Evolutionary conservation across 352 stramenopile species (phyloP), one percentile per base, ranked within the genome.

Genomic region (Globisporangium alternatum): DNA sequence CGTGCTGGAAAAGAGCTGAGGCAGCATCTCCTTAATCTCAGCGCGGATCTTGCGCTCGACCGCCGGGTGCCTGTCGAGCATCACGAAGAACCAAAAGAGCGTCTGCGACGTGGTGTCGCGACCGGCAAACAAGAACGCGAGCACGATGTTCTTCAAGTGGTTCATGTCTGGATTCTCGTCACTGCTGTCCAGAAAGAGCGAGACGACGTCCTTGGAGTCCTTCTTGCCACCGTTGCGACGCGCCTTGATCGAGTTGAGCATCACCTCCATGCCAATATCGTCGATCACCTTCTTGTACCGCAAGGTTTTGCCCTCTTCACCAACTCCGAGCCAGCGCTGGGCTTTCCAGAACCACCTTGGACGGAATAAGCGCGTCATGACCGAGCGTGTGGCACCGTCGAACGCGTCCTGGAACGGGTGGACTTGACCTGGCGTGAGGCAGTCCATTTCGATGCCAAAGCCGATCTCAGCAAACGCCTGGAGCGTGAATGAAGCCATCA

Each of bases 61-160:
- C 3, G 76, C 3, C 7, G 78, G 80, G 30, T 93, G 71, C 5
- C 71, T 67, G 28, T 56, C 76, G 2, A 96, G 65, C 13, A 77
- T 76, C 45, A 85, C 81, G 33, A 96, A 81, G 45, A 90, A 83
- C 83, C 87, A 96, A 33, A 72, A 80, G 30, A 95, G 64, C 5
- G 83, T 79, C 66, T 88, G 81, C 0, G 85, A 83, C 1, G 86
- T 91, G 1, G 83, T 93, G 64, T 96, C 85, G 2, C 84, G 73
- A 0, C 88, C 85, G 30, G 83, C 88, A n/a, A 95, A 86, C 33
- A 96, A 66, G 52, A 95, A 90, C 59, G 80, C 92, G 8, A 95
- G 68, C 22, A 91, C 75, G 39, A 96, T 83, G 61, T 95, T 79
- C 13, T 82, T 81, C 0, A 95, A 55, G 41, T 79, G 88, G 8